Conservation (phyloP, 768 basidiomycete genomes). For the Pisolithus microcarpus region DNA sequence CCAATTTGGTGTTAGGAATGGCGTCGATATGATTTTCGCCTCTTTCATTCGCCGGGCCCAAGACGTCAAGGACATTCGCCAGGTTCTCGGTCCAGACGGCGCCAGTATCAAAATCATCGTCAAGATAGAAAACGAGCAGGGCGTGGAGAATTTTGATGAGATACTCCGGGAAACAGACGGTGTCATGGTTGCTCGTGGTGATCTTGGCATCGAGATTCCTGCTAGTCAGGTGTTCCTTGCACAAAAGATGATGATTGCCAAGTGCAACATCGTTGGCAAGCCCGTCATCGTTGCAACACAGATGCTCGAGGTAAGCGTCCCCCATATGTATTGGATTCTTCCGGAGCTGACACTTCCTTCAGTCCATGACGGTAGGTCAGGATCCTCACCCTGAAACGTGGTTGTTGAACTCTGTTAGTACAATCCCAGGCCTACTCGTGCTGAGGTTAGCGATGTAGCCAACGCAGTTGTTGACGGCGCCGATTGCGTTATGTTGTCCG, state of each 20-base stretch:
- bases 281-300: slow-evolving; percentile 98
- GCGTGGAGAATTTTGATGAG: slow-evolving; percentile 98
- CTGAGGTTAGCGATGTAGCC: slow-evolving; percentile 98
- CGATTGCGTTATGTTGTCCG: slow-evolving; percentile 99
- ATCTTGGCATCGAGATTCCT: slow-evolving; percentile 99
- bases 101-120: slow-evolving; percentile 98
- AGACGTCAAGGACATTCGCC: slow-evolving; percentile 90
- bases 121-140: slow-evolving; percentile 99
- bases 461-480: slow-evolving; percentile 98
- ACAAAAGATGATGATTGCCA: slow-evolving; percentile 99
- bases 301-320: slow-evolving; percentile 80
- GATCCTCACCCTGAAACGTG: background rate
- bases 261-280: slow-evolving; percentile 97
- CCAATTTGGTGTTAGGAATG: slow-evolving; percentile 91
- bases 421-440: slow-evolving; percentile 97
- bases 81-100: slow-evolving; percentile 90
- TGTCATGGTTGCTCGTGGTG: slow-evolving; percentile 99
- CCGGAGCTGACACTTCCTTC: slow-evolving; percentile 9
- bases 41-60: slow-evolving; percentile 96
- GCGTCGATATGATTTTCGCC: slow-evolving; percentile 98
- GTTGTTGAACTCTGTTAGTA: slow-evolving; percentile 46
- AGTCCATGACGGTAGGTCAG: slow-evolving; percentile 85
- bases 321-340: background rate
- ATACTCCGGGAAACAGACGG: slow-evolving; percentile 92
- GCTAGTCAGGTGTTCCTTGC: slow-evolving; percentile 98